Conservation (phyloP, 192 early-diverging fungal species). For the Podila horticola region DNA sequence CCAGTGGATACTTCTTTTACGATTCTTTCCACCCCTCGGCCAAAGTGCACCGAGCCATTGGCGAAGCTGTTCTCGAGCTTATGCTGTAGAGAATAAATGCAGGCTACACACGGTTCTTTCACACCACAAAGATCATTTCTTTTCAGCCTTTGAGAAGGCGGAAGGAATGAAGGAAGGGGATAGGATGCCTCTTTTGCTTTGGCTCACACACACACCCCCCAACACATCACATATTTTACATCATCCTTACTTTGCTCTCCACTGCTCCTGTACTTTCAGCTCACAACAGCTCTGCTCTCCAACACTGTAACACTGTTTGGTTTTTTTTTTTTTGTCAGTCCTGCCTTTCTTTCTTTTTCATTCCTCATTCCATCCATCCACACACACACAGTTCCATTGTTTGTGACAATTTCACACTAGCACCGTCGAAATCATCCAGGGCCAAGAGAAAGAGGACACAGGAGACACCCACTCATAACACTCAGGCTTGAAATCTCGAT, state of each 20-base stretch:
- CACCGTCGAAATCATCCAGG: no score
- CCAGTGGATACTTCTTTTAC: slow-evolving; percentile 19
- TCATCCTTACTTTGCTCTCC: no score
- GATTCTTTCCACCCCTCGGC: slow-evolving; percentile 31
- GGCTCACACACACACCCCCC: not conserved
- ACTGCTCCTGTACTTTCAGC: no score
- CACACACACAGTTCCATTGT: not conserved
- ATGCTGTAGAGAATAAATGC: not conserved
- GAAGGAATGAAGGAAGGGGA: no score
- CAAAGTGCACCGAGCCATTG: slow-evolving; percentile 36
- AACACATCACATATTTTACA: not conserved
- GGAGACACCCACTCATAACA: no score
- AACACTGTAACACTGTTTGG: not conserved
- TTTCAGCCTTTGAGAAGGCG: not conserved
- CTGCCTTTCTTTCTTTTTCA: not conserved
- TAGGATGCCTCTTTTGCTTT: no score
- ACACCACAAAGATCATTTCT: no score
- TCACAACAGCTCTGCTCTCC: no score
- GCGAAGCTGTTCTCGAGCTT: slow-evolving; percentile 9
- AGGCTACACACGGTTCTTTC: not conserved
- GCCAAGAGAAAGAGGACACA: no score
- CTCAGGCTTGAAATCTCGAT: no score
- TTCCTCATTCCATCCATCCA: not conserved
- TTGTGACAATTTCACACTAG: no score
- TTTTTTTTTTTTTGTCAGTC: not conserved